Evolutionary conservation across 2,329 filamentous ascomycete species (phyloP).

Genomic region (Periconia macrospinosa): DNA sequence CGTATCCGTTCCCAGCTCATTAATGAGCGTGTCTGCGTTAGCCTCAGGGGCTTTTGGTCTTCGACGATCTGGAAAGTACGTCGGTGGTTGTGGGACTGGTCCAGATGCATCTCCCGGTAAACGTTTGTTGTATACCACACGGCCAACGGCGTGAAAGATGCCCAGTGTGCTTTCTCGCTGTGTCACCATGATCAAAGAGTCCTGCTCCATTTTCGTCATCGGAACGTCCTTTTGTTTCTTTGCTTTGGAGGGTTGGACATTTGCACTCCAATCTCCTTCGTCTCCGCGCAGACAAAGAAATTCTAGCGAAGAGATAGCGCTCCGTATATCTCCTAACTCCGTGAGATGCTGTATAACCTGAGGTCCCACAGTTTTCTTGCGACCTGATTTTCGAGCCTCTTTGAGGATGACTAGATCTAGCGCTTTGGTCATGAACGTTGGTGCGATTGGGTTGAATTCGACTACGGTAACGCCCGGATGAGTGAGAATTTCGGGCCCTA

Average conservation of each 20-base stretch:
- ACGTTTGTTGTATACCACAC: constrained; percentile 95
- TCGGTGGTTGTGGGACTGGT: constrained; percentile 47
- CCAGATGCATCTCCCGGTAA: constrained; percentile 47
- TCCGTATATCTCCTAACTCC: constrained; percentile 88
- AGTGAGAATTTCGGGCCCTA: constrained; percentile 82
- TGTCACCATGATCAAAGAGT: constrained; percentile 78
- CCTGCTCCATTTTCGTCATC: constrained; percentile 75
- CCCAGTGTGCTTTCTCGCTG: constrained; percentile 88
- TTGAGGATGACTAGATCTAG: constrained; percentile 81
- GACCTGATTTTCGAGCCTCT: constrained; percentile 76
- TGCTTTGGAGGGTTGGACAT: constrained; percentile 63
- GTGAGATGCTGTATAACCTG: constrained; percentile 77
- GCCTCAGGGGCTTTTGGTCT: constrained; percentile 50
- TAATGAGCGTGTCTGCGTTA: constrained; percentile 70
- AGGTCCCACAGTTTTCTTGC: constrained; percentile 75
- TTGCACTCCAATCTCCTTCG: constrained; percentile 69
- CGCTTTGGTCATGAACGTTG: constrained; percentile 82
- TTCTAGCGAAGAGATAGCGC: constrained; percentile 87
- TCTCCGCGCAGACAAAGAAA: constrained; percentile 88
- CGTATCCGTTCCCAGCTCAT: constrained; percentile 90
- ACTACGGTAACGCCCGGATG: constrained; percentile 79
- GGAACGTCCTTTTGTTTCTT: constrained; percentile 60
- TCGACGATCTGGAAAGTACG: constrained; percentile 49
- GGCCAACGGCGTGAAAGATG: constrained; percentile 94
- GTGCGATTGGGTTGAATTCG: constrained; percentile 91